Evolutionary conservation across 345 rosid genomes (phyloP).

Genomic region (Murraya koenigii): DNA sequence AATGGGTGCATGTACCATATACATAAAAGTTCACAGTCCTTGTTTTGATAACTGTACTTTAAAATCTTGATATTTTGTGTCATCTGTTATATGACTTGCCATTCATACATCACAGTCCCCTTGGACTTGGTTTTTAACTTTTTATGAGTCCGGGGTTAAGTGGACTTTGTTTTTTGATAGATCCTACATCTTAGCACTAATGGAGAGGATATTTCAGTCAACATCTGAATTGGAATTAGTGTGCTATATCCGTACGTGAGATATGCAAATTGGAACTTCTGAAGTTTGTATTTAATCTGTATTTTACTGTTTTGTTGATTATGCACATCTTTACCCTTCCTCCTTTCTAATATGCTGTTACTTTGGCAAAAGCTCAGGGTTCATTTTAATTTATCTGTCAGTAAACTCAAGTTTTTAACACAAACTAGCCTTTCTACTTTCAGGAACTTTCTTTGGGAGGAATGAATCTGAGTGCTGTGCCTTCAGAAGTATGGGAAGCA

Average conservation of each 20-base stretch:
- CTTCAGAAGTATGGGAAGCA: constrained; percentile 83
- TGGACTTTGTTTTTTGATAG: not conserved
- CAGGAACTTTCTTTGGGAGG: constrained; percentile 86
- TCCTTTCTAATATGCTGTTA: not conserved
- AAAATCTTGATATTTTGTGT: not conserved
- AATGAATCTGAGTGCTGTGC: constrained; percentile 62
- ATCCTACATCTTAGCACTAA: not conserved
- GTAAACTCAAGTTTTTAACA: not conserved
- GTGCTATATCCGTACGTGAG: not conserved
- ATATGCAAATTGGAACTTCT: not conserved
- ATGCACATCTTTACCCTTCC: not conserved
- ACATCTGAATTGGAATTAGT: not conserved
- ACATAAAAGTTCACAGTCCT: too few relatives aligned
- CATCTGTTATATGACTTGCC: not conserved
- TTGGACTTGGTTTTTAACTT: not conserved
- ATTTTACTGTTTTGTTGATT: not conserved
- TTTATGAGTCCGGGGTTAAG: not conserved
- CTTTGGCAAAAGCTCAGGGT: not conserved
- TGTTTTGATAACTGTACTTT: not conserved
- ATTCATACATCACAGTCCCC: not conserved
- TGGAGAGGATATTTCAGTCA: not conserved
- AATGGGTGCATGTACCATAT: not conserved
- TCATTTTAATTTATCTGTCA: not conserved
- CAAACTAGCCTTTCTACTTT: not conserved
- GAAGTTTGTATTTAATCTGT: not conserved